Base-by-base conservation (phyloP, 306 rosid genomes). In the Senna siamea region DNA sequence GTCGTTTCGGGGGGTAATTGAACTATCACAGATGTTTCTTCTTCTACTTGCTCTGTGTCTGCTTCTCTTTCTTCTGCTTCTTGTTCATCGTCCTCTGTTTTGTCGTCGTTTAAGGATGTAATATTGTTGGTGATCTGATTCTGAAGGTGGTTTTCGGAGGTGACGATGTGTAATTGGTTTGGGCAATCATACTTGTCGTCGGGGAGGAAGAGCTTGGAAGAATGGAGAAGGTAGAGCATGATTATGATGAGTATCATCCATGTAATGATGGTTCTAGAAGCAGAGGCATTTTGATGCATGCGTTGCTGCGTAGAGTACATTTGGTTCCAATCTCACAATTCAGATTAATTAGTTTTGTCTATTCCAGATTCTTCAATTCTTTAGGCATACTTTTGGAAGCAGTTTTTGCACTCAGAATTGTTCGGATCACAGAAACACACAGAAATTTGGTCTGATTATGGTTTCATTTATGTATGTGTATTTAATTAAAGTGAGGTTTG, bases 121-220 rank as follows among this genome's bases (percentile, higher is more conserved):
- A 4, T 18, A 17, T 38, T 40, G 52, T 74, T 88, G 47, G 66
- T 15, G 57, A 71, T 34, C 38, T 79, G 79, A 47, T 71, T 26
- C 44, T 79, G 79, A 47, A 85, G 74, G 17, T 63, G 76, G 22
- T 74, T 74, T 52, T 73, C 30, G 0, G 67, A 35, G 28, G 41
- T 28, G 52, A 81, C 19, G 66, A 72, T 51, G 35, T 78, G 80
- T 62, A 74, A n/a, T 7, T 35, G 11, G 47, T 56, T 17, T 7
- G 89, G 23, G 53, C 90, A 90, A 9, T 74, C 64, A 0, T 51
- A 68, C n/a, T 37, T 85, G 58, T 78, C 62, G 15, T 50, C 19
- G 75, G 74, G 35, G 73, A 87, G 83, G 61, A 89, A 64, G 67
- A 78, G 70, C 43, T 89, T 85, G 85, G 88, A 81, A 58, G 89